Conservation (phyloP, 2,329 filamentous ascomycete genomes). For the Elsinoe fawcettii region DNA sequence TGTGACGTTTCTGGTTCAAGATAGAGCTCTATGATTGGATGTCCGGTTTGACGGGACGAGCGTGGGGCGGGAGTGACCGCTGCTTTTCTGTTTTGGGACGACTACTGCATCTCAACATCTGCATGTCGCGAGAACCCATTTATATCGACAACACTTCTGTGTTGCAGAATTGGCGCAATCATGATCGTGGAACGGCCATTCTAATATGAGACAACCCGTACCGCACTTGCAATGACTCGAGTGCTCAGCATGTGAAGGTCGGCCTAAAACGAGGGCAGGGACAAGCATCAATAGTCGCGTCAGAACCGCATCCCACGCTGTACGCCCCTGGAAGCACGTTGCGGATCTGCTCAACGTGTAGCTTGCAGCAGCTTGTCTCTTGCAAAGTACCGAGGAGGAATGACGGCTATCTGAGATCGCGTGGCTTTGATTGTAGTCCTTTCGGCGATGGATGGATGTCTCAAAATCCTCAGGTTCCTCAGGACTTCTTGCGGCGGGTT, state of each 20-base stretch:
- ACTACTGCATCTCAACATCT: constrained; percentile 11
- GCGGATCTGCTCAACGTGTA: neutral
- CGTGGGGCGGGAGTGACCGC: constrained; percentile 11
- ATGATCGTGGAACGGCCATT: neutral
- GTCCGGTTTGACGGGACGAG: constrained; percentile 4
- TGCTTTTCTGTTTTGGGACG: neutral
- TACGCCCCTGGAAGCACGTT: neutral
- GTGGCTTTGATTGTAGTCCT: neutral
- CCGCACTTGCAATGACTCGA: neutral
- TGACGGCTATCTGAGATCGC: neutral
- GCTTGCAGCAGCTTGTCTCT: neutral
- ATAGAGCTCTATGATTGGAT: neutral
- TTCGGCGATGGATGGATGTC: neutral
- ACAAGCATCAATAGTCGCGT: neutral
- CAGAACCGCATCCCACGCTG: constrained; percentile 4
- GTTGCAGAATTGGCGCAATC: neutral
- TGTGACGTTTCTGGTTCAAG: neutral
- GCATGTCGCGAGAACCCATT: neutral
- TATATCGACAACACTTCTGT: neutral
- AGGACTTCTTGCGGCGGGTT: neutral
- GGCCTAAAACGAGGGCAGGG: neutral
- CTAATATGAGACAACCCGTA: neutral
- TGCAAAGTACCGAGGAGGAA: neutral
- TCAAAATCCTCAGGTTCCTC: neutral
- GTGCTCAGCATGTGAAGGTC: neutral